Base-by-base conservation (phyloP, 2,329 filamentous ascomycete species). In the Fusarium siculi region DNA sequence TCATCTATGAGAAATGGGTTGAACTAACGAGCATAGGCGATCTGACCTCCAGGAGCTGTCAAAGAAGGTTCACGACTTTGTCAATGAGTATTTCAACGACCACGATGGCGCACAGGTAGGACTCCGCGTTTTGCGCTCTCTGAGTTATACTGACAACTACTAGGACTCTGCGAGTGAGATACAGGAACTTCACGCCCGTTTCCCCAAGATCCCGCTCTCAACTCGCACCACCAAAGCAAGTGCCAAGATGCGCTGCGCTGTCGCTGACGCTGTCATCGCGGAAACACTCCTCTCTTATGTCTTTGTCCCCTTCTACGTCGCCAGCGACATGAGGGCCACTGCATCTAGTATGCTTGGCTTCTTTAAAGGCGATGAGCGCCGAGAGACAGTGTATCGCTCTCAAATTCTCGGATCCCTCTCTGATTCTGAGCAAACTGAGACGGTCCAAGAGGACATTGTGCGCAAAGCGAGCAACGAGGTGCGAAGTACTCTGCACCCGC, bases 271-370 rank as follows among this genome's bases (percentile, higher is more conserved):
- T 7, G 68, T 80, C 23, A 63, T 80, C 2, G 70, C 74, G 37
- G 72, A 76, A 23, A 65, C 68, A 4, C 69, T 80, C 12, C 68
- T 72, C 12, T 50, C 64, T 0, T 76, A 78, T 46, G 73, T 80
- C n/a, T 80, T 80, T 52, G 70, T 75, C 11, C 77, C 78, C 5
- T 78, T 80, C n/a, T 79, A 80, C 52, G 65, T 80, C 6, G 60
- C 74, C 1, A 66, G 52, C 2, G 71, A 73, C 5, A 39, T 59
- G 37, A 72, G 74, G 4, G 40, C 50, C 3, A 55, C 75, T 3
- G 76, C 78, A 1, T 68, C 71, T 0, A 58, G 66, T 21, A 72
- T 80, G 23, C 72, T 80, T 0, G 15, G 63, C 28, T 70, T 80
- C 28, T 76, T 80, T 30, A 70, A 68, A 18, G 76, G 76, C 0